Base-by-base conservation (phyloP, 805 yeast species). In the Yamadazyma akitaensis region DNA sequence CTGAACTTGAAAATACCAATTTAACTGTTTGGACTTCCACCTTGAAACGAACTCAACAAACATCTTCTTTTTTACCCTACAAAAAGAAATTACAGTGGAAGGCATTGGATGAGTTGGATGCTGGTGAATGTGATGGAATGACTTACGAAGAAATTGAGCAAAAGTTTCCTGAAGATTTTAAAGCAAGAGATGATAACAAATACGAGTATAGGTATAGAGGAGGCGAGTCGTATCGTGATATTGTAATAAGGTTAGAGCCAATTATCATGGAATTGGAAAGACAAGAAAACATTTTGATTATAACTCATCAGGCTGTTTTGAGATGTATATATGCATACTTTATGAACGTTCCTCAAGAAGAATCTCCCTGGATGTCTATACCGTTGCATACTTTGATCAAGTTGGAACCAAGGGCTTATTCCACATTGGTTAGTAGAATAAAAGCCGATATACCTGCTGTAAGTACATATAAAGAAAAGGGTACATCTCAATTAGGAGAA, bases 391-490 rank as follows among this genome's bases (percentile, higher is more conserved):
- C 99, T 0, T 71, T 94, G 63, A 94, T 94, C 59, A 86, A 89
- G 61, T 73, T 94, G 52, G 98, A 94, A 63, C 97, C 97, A n/a
- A 77, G 96, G 47, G 97, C 99, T 0, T 91, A 88, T 60, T 84
- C 84, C 42, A 91, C 99, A 0, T 68, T 83, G 37, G 98, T 91
- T 14, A 85, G 92, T 16, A 77, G 95, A 56, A 88, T 94, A 48
- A 89, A 89, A 57, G 99, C 98, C 0, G 88, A 94, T 63, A 92
- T 94, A 42, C 99, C 99, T 2, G 99, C 99, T 0, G 99, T 94
- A 5, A 84, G 92, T 57, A 94, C 99, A 0, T 94, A 92, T 65
- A 88, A 96, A 57, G 97, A 90, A 58, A 92, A 84, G 68, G 99
- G 99, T 8, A 89, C 96, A 1, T 75, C 81, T 5, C 81, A 80